Conservation (phyloP, 1,139 yeast genomes). For the Entelexis paramagnoliae region DNA sequence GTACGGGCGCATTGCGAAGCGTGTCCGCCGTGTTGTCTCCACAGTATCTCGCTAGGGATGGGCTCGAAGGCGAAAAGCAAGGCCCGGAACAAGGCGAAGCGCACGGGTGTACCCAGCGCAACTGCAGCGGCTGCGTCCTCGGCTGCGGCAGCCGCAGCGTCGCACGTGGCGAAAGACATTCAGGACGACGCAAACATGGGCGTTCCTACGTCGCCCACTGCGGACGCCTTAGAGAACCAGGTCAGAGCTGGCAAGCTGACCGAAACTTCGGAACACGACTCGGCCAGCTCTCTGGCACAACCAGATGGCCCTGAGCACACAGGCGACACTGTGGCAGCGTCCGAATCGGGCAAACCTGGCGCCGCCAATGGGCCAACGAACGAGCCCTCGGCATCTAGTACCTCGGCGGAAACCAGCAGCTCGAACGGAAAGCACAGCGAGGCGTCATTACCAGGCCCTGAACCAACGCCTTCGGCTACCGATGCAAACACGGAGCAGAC, state of each 20-base stretch:
- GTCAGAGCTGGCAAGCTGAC: background rate
- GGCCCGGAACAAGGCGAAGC: slow-evolving; percentile 16
- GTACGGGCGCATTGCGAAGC: background rate
- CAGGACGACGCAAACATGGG: background rate
- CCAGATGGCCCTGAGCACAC: background rate
- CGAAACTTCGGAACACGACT: background rate
- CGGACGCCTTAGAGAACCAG: background rate
- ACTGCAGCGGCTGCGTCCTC: background rate
- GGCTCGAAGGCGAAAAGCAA: slow-evolving; percentile 10
- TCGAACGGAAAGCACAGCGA: background rate
- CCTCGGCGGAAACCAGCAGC: background rate
- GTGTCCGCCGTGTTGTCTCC: background rate
- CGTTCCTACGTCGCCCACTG: background rate
- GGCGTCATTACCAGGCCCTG: background rate
- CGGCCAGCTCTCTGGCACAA: background rate
- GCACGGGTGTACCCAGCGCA: background rate
- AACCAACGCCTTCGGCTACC: background rate
- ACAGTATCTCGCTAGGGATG: slow-evolving; percentile 2
- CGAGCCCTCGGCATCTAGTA: no score
- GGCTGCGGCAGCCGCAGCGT: slow-evolving; percentile 3
- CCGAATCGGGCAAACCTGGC: no score
- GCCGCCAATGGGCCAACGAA: no score
- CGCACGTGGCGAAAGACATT: background rate
- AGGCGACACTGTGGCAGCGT: no score
- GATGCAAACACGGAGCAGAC: background rate